phyloP scores from a whole-genome alignment of 345 rosid species.

The Bruguiera parviflora region DNA sequence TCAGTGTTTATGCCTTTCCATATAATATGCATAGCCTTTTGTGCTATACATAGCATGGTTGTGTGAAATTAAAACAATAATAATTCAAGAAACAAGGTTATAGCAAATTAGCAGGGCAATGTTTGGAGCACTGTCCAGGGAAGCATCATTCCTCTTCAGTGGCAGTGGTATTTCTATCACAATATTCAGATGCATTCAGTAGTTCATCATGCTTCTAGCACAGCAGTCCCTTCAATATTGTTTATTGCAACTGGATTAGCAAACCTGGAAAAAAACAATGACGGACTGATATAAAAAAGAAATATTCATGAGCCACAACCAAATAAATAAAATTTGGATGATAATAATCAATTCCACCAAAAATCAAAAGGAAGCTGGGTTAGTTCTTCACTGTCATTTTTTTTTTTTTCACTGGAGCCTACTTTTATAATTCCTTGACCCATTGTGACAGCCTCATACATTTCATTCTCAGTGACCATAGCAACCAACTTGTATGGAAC shows the following conservation, averaged over 20 bases:
- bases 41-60: too few species aligned
- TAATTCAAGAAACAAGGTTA: too few species aligned
- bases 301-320: not conserved
- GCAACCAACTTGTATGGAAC: not conserved
- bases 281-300: not conserved
- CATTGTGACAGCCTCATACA: not conserved
- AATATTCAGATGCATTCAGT: slow-evolving; percentile 26
- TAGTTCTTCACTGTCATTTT: not conserved
- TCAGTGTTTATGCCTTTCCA: too few species aligned
- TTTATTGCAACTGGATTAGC: slow-evolving; percentile 35
- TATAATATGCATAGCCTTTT: too few species aligned
- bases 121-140: slow-evolving; percentile 13
- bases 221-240: slow-evolving; percentile 71
- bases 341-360: too few species aligned
- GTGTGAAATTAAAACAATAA: too few species aligned
- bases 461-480: not conserved
- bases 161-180: slow-evolving; percentile 17
- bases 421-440: not conserved
- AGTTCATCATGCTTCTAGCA: slow-evolving; percentile 38
- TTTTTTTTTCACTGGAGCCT: not conserved
- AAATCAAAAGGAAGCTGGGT: not conserved
- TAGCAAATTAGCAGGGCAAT: not conserved
- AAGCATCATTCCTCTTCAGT: not conserved
- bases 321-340: not conserved
- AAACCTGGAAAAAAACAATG: not conserved